Percentiles rank a stretch among this genome's conserved stretches.
phyloP scores from a whole-genome alignment of 1,284 basidiomycete species.

The Cryptococcus sp. region DNA sequence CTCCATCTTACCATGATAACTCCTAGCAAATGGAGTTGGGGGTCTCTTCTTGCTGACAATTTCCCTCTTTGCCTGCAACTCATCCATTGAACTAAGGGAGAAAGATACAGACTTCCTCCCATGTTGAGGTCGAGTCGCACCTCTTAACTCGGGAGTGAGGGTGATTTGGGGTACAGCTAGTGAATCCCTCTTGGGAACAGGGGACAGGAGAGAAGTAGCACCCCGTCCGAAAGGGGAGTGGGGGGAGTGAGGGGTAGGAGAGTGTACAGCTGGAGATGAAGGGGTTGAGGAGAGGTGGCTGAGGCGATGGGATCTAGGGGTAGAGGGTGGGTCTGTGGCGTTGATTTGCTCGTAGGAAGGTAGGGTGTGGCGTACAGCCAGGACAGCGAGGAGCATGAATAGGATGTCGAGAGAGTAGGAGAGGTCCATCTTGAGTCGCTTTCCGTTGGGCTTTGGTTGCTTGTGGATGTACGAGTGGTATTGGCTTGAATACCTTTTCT shows the following conservation, averaged over 20 bases:
- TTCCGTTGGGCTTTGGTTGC: too few relatives aligned
- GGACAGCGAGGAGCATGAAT: background rate
- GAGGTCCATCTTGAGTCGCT: background rate
- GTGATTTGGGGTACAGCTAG: background rate
- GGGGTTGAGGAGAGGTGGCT: background rate
- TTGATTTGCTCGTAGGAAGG: background rate
- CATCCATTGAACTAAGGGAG: background rate
- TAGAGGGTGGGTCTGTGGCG: background rate
- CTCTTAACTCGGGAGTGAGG: background rate
- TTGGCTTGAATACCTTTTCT: too few relatives aligned
- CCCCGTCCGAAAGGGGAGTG: background rate
- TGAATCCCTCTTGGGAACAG: background rate
- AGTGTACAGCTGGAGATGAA: background rate
- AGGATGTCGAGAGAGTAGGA: background rate
- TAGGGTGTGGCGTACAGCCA: background rate
- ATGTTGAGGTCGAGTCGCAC: background rate
- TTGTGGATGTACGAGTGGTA: background rate
- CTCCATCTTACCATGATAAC: background rate
- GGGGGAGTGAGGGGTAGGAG: background rate
- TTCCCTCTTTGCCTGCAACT: background rate
- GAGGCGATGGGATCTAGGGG: background rate
- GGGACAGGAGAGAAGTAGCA: background rate
- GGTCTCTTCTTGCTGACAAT: background rate
- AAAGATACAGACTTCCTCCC: background rate
- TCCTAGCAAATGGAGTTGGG: background rate